These are phyloP conservation scores for Petasospora rhodanensis DNA, from an alignment of 1,139 yeast genomes.

Conservation along the genomic window DNA sequence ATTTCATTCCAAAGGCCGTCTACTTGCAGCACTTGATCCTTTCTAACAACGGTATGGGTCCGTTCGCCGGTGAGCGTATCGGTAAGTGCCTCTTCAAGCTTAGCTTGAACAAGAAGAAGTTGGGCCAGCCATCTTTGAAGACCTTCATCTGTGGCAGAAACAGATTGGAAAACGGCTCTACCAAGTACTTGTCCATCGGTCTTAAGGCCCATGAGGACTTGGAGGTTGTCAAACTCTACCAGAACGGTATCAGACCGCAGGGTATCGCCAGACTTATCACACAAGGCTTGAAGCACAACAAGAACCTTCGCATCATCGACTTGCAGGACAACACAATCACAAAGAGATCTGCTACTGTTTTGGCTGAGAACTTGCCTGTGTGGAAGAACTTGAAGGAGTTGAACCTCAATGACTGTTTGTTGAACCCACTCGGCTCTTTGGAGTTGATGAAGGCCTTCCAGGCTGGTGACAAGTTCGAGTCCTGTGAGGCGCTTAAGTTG, in stretches of 20 bases:
- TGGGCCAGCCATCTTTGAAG: slow-evolving; percentile 44
- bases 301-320: slow-evolving; percentile 65
- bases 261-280: slow-evolving; percentile 75
- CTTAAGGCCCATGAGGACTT: slow-evolving; percentile 66
- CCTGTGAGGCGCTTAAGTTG: slow-evolving; percentile 58
- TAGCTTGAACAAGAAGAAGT: slow-evolving; percentile 55
- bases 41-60: slow-evolving; percentile 97
- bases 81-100: slow-evolving; percentile 78
- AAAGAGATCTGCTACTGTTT: slow-evolving; percentile 68
- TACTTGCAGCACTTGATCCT: slow-evolving; percentile 81
- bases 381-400: slow-evolving; percentile 68
- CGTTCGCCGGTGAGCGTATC: slow-evolving; percentile 91
- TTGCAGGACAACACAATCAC: slow-evolving; percentile 96
- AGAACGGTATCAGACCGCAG: slow-evolving; percentile 93
- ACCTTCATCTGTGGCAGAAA: slow-evolving; percentile 96
- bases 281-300: slow-evolving; percentile 64
- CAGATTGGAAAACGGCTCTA: slow-evolving; percentile 92
- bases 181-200: slow-evolving; percentile 70
- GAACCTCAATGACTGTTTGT: slow-evolving; percentile 83
- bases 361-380: slow-evolving; percentile 51
- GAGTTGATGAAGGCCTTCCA: slow-evolving; percentile 46
- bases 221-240: slow-evolving; percentile 75
- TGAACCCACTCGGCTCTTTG: slow-evolving; percentile 72
- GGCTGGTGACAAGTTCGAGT: slow-evolving; percentile 33
- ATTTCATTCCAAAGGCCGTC: slow-evolving; percentile 67